Evolutionary conservation across 1,284 basidiomycete species (phyloP).

Genomic region (Hortiboletus rubellus): DNA sequence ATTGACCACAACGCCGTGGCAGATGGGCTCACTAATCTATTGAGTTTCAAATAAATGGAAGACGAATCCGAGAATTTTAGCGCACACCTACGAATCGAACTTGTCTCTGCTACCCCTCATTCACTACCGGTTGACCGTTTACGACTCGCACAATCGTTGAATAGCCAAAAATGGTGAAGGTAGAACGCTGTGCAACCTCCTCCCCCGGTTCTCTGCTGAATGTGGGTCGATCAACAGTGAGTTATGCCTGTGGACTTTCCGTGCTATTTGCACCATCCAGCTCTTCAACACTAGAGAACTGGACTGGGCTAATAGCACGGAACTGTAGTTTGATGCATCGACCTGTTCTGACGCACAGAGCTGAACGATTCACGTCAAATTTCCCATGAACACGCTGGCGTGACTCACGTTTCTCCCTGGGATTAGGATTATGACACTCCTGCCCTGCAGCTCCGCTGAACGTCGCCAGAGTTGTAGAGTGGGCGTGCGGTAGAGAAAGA

Average conservation of each 20-base stretch:
- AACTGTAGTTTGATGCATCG: not conserved
- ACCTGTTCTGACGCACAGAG: constrained; percentile 8
- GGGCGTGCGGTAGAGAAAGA: constrained; percentile 9
- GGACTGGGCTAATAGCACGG: too few species aligned
- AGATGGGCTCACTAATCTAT: constrained; percentile 1
- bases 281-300: not conserved
- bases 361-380: constrained; percentile 2
- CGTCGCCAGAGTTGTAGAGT: constrained; percentile 6
- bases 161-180: constrained; percentile 11
- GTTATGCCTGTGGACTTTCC: not conserved
- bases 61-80: constrained; percentile 24
- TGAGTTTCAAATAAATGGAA: constrained; percentile 24
- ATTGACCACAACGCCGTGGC: constrained; percentile 8
- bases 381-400: not conserved
- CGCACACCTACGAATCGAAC: constrained; percentile 7
- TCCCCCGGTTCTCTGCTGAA: constrained; percentile 11
- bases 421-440: not conserved
- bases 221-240: constrained; percentile 20
- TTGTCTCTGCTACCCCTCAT: not conserved
- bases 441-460: not conserved
- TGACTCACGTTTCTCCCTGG: constrained; percentile 13
- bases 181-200: constrained; percentile 1
- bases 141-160: not conserved
- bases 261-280: constrained; percentile 9
- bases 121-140: not conserved